Conservation (phyloP, 164 flowering plant genomes). For the Cinnamomum chago region DNA sequence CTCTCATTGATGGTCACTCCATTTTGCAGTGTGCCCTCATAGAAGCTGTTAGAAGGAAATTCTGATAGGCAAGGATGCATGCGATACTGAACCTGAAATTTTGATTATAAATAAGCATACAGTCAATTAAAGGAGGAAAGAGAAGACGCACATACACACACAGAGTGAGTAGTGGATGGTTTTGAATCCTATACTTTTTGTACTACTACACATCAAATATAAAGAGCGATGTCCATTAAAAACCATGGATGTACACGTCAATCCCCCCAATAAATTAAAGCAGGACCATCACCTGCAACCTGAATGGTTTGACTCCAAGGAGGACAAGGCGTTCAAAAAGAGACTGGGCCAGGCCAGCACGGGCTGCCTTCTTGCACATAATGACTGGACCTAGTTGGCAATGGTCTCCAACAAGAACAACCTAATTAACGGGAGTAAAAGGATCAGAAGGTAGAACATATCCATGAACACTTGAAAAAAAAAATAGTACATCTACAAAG, state of each 20-base stretch:
- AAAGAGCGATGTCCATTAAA: too few species aligned
- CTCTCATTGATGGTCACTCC: conserved; percentile 97
- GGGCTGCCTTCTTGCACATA: conserved; percentile 99
- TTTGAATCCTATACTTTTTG: not conserved
- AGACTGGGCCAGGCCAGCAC: conserved; percentile 97
- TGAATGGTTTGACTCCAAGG: conserved; percentile 95
- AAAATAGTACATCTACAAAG: not conserved
- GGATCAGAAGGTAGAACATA: too few species aligned
- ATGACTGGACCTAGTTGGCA: conserved; percentile 99
- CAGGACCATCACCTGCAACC: conserved; percentile 66
- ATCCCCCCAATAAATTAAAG: not conserved
- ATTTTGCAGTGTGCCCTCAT: conserved; percentile 98
- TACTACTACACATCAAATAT: too few species aligned
- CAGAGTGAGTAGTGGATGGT: not conserved
- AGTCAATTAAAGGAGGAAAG: too few species aligned
- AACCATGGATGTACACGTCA: too few species aligned
- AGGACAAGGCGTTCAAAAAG: conserved; percentile 97
- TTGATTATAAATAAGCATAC: not conserved
- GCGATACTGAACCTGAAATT: conserved; percentile 90
- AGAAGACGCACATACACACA: not conserved
- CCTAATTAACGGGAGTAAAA: conserved; percentile 36
- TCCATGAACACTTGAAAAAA: too few species aligned
- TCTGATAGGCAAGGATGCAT: conserved; percentile 98
- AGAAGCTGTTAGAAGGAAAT: conserved; percentile 97
- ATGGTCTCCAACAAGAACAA: conserved; percentile 97